Evolutionary conservation across 164 flowering plant genomes (phyloP).

Genomic region (Chimonanthus praecox): DNA sequence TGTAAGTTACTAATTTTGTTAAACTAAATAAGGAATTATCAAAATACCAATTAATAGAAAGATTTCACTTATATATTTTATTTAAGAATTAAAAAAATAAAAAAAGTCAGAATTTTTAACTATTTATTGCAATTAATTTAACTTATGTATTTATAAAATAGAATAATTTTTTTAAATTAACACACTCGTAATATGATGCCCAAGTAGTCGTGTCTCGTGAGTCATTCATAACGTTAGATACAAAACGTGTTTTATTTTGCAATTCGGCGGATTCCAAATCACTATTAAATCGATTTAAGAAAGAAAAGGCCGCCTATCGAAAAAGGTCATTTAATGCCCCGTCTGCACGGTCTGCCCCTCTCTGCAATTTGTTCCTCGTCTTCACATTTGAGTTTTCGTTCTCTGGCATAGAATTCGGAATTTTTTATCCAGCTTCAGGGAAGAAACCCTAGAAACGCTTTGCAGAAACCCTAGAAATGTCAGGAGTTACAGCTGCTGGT

Average conservation of each 20-base stretch:
- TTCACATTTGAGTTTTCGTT: neutral
- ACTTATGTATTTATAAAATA: too few relatives aligned
- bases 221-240: too few relatives aligned
- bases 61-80: too few relatives aligned
- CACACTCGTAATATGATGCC: too few relatives aligned
- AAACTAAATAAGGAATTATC: too few relatives aligned
- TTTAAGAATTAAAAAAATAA: too few relatives aligned
- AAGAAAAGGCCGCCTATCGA: neutral
- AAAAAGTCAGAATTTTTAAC: too few relatives aligned
- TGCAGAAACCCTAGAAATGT: conserved; percentile 9
- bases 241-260: neutral
- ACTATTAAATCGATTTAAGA: neutral
- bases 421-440: neutral
- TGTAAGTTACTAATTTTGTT: too few relatives aligned
- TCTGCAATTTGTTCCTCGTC: neutral
- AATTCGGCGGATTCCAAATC: neutral
- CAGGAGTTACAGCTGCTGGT: conserved; percentile 7
- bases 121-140: too few relatives aligned
- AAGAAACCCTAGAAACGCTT: conserved; percentile 8
- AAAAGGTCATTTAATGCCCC: neutral
- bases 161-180: too few relatives aligned
- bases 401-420: neutral
- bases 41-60: too few relatives aligned
- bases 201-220: too few relatives aligned
- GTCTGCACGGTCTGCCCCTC: neutral